Evolutionary conservation across 2,329 filamentous ascomycete species (phyloP), one percentile per base, ranked within the genome.

Genomic region (Beauveria sp.): DNA sequence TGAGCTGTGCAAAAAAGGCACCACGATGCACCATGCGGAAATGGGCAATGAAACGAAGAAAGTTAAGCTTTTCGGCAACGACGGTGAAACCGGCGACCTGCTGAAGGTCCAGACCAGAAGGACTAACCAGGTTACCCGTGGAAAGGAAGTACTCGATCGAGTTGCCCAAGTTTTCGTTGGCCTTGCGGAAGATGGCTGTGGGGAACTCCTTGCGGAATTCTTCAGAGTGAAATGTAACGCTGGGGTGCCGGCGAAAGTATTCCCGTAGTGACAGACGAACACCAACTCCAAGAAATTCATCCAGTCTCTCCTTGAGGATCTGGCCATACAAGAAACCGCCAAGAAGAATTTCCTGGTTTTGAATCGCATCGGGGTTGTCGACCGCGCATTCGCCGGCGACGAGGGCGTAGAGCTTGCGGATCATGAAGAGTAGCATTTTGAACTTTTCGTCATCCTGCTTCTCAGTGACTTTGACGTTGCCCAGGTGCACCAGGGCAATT

Each of bases 11-110:
- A 74, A 99, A 99, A 83, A 99, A 99, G 72, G 91, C 95, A 80
- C 95, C 95, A 86, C 95, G 87, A 78, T 99, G 95, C 62, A 99
- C 91, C 92, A 97, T 97, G 67, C 95, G 89, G 83, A 99, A 99
- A 75, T 99, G 95, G 74, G 91, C 95, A 78, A 99, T 96, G 78
- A 98, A 99, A 69, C 95, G 91, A 70, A 96, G 86, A 73, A 98
- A 99, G 78, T 99, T 99, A 72, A 99, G 93, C 81, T 98, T 98
- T 73, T 99, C 95, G 3, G 95, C 95, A 57, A 98, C 93, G 56
- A 99, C 92, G 0, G 91, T 96, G 74, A 96, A 99, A 65, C 95
- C 95, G 14, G 93, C 95, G 0, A 89, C 88, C 75, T 99, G 95
- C 72, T 98, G 95, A 70, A 97, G 75, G 81, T 99, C 95, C 46